A percentile compares a stretch with the other conserved stretches of the same genome.
Conservation (phyloP, 805 yeast species). For the Candida xiaguanensis region DNA sequence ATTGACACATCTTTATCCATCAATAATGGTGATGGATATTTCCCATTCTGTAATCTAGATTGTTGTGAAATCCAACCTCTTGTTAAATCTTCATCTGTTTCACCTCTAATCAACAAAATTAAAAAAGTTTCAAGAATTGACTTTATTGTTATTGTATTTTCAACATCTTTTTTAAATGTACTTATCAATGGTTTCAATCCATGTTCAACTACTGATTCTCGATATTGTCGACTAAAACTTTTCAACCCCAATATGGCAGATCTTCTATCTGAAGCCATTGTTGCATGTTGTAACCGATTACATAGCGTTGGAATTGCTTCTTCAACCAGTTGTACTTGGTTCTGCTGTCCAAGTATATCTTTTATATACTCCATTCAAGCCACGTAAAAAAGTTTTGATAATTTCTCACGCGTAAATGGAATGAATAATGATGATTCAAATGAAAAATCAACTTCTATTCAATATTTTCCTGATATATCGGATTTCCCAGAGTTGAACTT, state of each 20-base stretch:
- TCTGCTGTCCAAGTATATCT: constrained; percentile 31
- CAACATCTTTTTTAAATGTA: constrained; percentile 60
- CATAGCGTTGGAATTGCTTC: constrained; percentile 87
- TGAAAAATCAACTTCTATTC: constrained; percentile 8
- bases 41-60: constrained; percentile 70
- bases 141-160: constrained; percentile 69
- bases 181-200: constrained; percentile 73
- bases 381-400: background rate
- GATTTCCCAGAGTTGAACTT: constrained; percentile 13
- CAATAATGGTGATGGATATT: constrained; percentile 70
- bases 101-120: constrained; percentile 71
- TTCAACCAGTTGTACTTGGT: constrained; percentile 50
- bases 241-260: constrained; percentile 89
- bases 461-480: constrained; percentile 14
- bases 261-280: constrained; percentile 75
- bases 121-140: constrained; percentile 83
- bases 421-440: constrained; percentile 1
- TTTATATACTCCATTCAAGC: constrained; percentile 32
- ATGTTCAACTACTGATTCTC: constrained; percentile 87
- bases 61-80: constrained; percentile 73
- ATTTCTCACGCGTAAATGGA: background rate
- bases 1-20: constrained; percentile 47
- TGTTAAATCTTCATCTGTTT: constrained; percentile 58
- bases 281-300: constrained; percentile 81
- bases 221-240: constrained; percentile 80